Conservation (phyloP, 2,329 filamentous ascomycete genomes). For the Pseudogymnoascus verrucosus region DNA sequence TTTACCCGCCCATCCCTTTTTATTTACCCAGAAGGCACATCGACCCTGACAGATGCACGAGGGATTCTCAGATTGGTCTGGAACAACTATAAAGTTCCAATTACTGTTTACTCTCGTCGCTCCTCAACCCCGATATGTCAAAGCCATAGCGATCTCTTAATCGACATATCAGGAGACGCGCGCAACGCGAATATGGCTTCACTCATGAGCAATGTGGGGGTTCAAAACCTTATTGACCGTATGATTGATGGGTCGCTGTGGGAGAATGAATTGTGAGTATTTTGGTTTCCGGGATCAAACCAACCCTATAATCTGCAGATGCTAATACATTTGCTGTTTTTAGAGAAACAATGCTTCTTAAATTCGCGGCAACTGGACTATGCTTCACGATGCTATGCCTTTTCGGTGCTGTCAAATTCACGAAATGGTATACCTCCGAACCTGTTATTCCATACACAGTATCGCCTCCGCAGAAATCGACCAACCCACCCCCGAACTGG, state of each 20-base stretch:
- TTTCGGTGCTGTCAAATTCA: constrained; percentile 17
- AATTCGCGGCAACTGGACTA: neutral
- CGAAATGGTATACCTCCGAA: constrained; percentile 24
- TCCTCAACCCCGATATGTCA: neutral
- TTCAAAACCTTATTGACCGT: neutral
- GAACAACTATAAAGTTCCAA: neutral
- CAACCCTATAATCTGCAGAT: neutral
- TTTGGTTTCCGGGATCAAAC: neutral
- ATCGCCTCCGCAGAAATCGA: constrained; percentile 49
- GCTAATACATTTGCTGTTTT: neutral
- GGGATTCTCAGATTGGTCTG: neutral
- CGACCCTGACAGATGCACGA: neutral
- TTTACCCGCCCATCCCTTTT: constrained; percentile 7
- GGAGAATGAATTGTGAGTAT: constrained; percentile 5
- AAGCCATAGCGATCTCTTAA: constrained; percentile 2
- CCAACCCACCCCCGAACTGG: constrained; percentile 17
- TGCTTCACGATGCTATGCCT: constrained; percentile 14
- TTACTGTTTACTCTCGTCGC: neutral
- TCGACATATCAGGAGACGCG: neutral
- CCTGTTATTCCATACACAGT: constrained; percentile 47
- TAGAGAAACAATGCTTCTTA: neutral
- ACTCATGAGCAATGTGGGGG: neutral
- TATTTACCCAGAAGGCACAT: neutral
- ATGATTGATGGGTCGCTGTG: neutral
- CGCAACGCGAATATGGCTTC: neutral